Evolutionary conservation across 2,329 filamentous ascomycete genomes (phyloP).

Genomic region (Rhynchosporium secalis): DNA sequence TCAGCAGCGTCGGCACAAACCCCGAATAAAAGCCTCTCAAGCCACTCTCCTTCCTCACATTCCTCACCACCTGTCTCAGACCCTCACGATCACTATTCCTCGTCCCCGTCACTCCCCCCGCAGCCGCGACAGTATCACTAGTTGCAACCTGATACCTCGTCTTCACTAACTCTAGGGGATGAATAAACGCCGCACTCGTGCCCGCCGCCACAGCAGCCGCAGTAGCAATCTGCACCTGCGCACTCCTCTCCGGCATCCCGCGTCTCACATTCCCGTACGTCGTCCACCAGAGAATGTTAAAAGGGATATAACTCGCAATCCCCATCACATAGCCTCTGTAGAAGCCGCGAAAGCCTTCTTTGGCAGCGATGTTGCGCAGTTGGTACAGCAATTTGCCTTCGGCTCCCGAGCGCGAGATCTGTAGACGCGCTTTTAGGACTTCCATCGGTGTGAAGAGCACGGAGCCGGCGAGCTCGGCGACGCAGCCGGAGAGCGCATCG

Average conservation of each 20-base stretch:
- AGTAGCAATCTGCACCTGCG: slow-evolving; percentile 16
- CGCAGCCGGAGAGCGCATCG: slow-evolving; percentile 23
- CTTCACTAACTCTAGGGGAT: slow-evolving; percentile 30
- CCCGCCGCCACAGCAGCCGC: slow-evolving; percentile 22
- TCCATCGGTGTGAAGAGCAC: slow-evolving; percentile 31
- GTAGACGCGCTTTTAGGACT: slow-evolving; percentile 29
- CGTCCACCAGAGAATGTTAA: slow-evolving; percentile 30
- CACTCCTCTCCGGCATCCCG: slow-evolving; percentile 21
- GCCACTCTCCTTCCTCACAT: slow-evolving; percentile 29
- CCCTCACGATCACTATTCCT: slow-evolving; percentile 26
- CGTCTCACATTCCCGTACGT: slow-evolving; percentile 29
- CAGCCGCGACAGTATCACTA: slow-evolving; percentile 26
- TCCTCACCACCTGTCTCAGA: slow-evolving; percentile 25
- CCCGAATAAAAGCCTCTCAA: slow-evolving; percentile 28
- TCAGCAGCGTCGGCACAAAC: slow-evolving; percentile 25
- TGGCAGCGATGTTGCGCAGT: slow-evolving; percentile 24
- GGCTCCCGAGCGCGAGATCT: slow-evolving; percentile 23
- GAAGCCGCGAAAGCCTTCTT: slow-evolving; percentile 28
- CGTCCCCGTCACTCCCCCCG: slow-evolving; percentile 13
- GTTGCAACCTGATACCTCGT: slow-evolving; percentile 33
- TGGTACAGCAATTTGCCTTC: slow-evolving; percentile 29
- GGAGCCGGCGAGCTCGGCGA: slow-evolving; percentile 27
- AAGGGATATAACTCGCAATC: slow-evolving; percentile 28
- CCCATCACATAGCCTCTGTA: slow-evolving; percentile 29
- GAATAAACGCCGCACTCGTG: slow-evolving; percentile 25